Evolutionary conservation across 2,329 filamentous ascomycete genomes (phyloP).

Genomic region (Cephalotrichum gorgonifer): DNA sequence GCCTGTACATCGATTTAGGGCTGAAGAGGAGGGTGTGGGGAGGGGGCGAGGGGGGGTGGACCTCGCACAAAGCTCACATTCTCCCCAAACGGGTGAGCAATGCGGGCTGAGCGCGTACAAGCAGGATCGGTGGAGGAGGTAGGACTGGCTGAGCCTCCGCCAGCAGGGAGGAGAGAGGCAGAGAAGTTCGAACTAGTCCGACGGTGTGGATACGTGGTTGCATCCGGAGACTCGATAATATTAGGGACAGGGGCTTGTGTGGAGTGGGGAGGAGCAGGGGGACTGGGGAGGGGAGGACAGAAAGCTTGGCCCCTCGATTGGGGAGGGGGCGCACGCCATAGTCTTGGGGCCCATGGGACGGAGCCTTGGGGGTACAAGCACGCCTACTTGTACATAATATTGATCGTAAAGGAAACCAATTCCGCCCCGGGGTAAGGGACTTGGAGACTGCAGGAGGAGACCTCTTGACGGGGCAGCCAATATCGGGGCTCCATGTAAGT

Average conservation of each 20-base stretch:
- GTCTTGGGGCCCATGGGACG: slow-evolving; percentile 18
- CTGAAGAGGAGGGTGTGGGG: too few species aligned
- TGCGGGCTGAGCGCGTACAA: too few species aligned
- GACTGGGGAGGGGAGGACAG: slow-evolving; percentile 15
- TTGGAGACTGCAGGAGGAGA: too few species aligned
- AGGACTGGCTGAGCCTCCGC: neutral
- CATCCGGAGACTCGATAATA: too few species aligned
- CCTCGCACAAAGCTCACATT: neutral
- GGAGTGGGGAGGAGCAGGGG: neutral
- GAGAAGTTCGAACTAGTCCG: slow-evolving; percentile 17
- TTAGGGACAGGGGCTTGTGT: too few species aligned
- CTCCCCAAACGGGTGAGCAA: slow-evolving; percentile 5
- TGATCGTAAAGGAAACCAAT: too few species aligned
- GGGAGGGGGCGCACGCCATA: slow-evolving; percentile 16
- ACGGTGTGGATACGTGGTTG: slow-evolving; percentile 21
- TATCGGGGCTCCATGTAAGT: too few species aligned
- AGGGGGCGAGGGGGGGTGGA: too few species aligned
- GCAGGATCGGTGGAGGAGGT: neutral
- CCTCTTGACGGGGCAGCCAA: too few species aligned
- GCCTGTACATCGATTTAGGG: slow-evolving; percentile 1
- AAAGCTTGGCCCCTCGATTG: slow-evolving; percentile 18
- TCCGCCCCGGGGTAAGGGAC: too few species aligned
- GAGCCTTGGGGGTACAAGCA: slow-evolving; percentile 21
- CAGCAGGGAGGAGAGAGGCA: slow-evolving; percentile 12
- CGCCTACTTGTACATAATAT: too few species aligned